Conservation (phyloP, 202 grass and related monocot genomes). For the Panicum virgatum region DNA sequence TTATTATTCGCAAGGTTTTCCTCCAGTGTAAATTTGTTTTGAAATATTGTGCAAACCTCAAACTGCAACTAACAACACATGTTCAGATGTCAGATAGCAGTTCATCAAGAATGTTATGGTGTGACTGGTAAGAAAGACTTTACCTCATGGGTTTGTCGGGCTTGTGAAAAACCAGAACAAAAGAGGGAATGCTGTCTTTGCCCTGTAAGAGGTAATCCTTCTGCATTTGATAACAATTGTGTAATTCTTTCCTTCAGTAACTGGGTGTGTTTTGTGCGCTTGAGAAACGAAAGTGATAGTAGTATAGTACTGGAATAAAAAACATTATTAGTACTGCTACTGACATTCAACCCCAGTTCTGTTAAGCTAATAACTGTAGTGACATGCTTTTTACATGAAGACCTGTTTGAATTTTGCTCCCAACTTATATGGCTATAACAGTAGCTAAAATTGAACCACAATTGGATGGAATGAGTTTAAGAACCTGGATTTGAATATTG, state of each 20-base stretch:
- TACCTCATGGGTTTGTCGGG: conserved; percentile 93
- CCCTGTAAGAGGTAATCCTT: conserved; percentile 81
- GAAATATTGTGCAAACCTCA: conserved; percentile 19
- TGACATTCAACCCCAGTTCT: not conserved
- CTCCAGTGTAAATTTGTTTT: conserved; percentile 12
- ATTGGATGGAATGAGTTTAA: conserved; percentile 23
- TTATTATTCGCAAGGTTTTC: conserved; percentile 8
- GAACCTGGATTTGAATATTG: conserved; percentile 6
- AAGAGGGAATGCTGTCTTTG: conserved; percentile 95
- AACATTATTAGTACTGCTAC: not conserved
- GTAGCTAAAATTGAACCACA: conserved; percentile 3
- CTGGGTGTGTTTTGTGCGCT: not conserved
- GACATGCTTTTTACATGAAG: not conserved
- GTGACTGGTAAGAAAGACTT: conserved; percentile 84
- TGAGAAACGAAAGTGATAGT: not conserved
- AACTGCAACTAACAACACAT: conserved; percentile 38
- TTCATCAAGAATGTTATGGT: conserved; percentile 99
- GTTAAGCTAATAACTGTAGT: conserved; percentile 23
- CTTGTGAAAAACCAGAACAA: conserved; percentile 83
- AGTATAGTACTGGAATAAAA: not conserved
- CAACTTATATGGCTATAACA: not conserved
- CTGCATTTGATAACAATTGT: conserved; percentile 31
- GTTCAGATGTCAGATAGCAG: conserved; percentile 97
- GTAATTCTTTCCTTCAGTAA: conserved; percentile 2
- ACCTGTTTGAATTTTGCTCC: conserved; percentile 8